A percentile compares a stretch with the other conserved stretches of the same genome.
These are phyloP conservation scores for Fomitopsis palustris DNA, from an alignment of 1,284 basidiomycete species.

Conservation along the genomic window DNA sequence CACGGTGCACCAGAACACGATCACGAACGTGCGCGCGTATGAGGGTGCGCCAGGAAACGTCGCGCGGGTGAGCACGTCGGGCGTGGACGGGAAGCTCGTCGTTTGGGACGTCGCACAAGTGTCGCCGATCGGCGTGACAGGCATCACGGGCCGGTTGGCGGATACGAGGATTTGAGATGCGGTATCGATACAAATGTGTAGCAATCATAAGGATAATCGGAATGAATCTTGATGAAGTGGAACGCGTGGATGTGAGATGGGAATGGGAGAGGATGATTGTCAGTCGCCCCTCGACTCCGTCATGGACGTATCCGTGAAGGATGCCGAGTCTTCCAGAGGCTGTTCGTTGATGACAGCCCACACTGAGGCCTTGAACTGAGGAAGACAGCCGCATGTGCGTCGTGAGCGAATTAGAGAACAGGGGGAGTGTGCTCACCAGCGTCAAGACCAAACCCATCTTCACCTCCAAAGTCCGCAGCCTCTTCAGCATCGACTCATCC, in stretches of 20 bases:
- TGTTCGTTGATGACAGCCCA: conserved; percentile 94
- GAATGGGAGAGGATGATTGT: background rate
- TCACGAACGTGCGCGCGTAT: conserved; percentile 86
- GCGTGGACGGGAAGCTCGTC: conserved; percentile 92
- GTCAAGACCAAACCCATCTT: conserved; percentile 95
- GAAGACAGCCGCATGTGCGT: background rate
- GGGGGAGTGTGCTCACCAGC: conserved; percentile 49
- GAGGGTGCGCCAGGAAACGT: conserved; percentile 62
- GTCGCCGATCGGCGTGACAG: conserved; percentile 24
- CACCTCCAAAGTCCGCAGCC: conserved; percentile 81
- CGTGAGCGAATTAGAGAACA: background rate
- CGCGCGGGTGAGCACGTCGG: conserved; percentile 83
- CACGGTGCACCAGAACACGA: conserved; percentile 98
- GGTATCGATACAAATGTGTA: conserved; percentile 20
- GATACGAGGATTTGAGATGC: conserved; percentile 44
- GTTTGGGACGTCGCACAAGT: conserved; percentile 81
- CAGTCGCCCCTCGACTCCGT: conserved; percentile 26
- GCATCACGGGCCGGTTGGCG: conserved; percentile 36
- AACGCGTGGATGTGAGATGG: background rate
- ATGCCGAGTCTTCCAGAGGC: conserved; percentile 44
- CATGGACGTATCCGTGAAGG: conserved; percentile 31
- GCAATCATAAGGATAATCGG: conserved; percentile 4
- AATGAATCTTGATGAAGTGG: background rate
- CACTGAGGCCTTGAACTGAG: conserved; percentile 90
- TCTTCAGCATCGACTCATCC: conserved; percentile 73